These are phyloP conservation scores for Oxyria digyna DNA, from an alignment of 148 eudicot species.

Conservation along the genomic window DNA sequence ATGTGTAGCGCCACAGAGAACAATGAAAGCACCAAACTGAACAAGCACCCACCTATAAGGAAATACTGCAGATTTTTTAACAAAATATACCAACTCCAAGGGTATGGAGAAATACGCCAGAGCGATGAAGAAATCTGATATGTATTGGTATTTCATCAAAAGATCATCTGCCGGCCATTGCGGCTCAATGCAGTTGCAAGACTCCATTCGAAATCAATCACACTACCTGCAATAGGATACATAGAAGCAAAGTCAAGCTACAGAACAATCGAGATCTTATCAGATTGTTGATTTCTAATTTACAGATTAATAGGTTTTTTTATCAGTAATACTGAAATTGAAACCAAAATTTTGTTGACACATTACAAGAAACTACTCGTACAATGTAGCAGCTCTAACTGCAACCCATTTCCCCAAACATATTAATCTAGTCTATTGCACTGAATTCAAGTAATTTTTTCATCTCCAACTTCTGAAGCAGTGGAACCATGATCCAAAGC, in stretches of 20 bases:
- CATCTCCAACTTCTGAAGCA: not conserved
- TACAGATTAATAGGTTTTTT: not conserved
- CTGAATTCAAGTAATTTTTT: not conserved
- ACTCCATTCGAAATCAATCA: conserved; percentile 39
- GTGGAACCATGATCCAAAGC: not conserved
- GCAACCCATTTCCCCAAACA: not conserved
- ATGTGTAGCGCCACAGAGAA: conserved; percentile 94
- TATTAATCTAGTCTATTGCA: not conserved
- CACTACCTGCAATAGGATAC: conserved; percentile 26
- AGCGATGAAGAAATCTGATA: conserved; percentile 94
- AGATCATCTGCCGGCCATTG: conserved; percentile 81
- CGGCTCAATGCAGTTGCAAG: conserved; percentile 87
- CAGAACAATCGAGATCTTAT: not conserved
- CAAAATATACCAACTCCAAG: conserved; percentile 82
- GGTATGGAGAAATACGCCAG: conserved; percentile 96
- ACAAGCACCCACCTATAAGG: conserved; percentile 96
- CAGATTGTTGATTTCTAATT: not conserved
- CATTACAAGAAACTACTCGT: not conserved
- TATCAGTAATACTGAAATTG: not conserved
- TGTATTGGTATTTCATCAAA: conserved; percentile 84
- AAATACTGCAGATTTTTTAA: conserved; percentile 88
- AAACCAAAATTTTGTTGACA: not conserved
- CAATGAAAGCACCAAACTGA: conserved; percentile 95
- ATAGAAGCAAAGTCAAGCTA: not conserved
- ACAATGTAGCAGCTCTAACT: not conserved